Evolutionary conservation across 176 grass and related monocot species (phyloP), one percentile per base, ranked within the genome.

Genomic region (Oryza rufipogon): DNA sequence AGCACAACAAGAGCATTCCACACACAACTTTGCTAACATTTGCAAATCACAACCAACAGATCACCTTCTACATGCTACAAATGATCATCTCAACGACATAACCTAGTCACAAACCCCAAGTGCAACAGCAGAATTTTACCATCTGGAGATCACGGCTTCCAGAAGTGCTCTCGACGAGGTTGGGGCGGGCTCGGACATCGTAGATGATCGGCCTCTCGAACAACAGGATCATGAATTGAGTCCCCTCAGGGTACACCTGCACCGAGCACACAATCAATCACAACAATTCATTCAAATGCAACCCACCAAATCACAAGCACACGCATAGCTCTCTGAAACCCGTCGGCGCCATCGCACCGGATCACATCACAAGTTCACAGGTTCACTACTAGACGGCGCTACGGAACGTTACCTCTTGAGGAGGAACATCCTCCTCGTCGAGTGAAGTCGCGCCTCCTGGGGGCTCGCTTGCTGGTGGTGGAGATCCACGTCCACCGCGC

Each of bases 131-230:
- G 1, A 1, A 16, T 2, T 14, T 56, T 89, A 97, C 95, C 92
- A 92, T 97, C 77, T 97, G 94, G 25, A 97, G 92, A 82, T 97
- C 92, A 23, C 74, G 86, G 63, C 94, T 94, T 28, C 91, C 94
- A 34, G 94, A 92, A 78, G 94, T 97, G 84, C 92, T 97, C 86
- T 97, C 90, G 12, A 94, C 85, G 76, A 97, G 87, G 91, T 92
- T 90, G 68, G 94, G 94, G 80, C 87, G 87, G 66, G 94, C 91
- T 20, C 94, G 94, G 64, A 97, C 92, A 67, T 97, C 92, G 82
- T 94, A 97, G 86, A 97, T 94, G 68, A 97, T 94, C 14, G 94
- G 92, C 81, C 94, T 97, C 77, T 97, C 94, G 64, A 97, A 87
- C 89, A 77, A 89, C 2, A 92, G 94, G 80, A 97, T 88, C 16